Percentiles rank a stretch among this genome's conserved stretches.
Evolutionary conservation across 2,329 filamentous ascomycete genomes (phyloP).

Genomic region (Fusarium haematococcum): DNA sequence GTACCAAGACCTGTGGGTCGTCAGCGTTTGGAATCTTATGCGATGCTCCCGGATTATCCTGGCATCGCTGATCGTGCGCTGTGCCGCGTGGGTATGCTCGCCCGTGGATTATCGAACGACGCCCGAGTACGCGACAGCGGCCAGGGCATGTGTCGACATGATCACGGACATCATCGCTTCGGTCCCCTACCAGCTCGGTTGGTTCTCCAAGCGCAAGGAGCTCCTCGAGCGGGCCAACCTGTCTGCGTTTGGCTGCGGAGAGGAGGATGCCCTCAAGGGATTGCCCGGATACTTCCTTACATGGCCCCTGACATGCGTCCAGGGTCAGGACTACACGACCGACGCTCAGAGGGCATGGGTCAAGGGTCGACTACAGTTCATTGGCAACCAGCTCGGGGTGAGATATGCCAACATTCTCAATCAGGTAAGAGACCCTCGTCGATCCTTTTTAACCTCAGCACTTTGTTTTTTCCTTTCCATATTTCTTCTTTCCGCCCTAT

Average conservation of each 20-base stretch:
- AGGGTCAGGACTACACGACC: slow-evolving; percentile 69
- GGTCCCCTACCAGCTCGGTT: slow-evolving; percentile 72
- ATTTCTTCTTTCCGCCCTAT: background rate
- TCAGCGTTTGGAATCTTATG: slow-evolving; percentile 68
- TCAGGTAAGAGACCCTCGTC: slow-evolving; percentile 56
- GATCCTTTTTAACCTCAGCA: background rate
- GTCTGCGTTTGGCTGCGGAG: slow-evolving; percentile 61
- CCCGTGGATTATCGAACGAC: slow-evolving; percentile 73
- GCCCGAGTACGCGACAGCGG: slow-evolving; percentile 68
- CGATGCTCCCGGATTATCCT: slow-evolving; percentile 66
- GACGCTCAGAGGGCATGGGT: slow-evolving; percentile 69
- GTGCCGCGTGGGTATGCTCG: slow-evolving; percentile 69
- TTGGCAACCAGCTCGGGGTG: slow-evolving; percentile 67
- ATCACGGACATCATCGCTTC: slow-evolving; percentile 71
- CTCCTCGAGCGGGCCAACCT: slow-evolving; percentile 55
- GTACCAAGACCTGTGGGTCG: slow-evolving; percentile 69
- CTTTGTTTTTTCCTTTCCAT: background rate
- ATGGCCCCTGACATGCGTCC: slow-evolving; percentile 67
- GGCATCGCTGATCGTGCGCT: slow-evolving; percentile 67
- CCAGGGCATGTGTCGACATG: slow-evolving; percentile 62
- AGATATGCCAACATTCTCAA: slow-evolving; percentile 68
- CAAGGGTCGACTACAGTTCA: slow-evolving; percentile 64
- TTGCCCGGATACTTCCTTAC: slow-evolving; percentile 70
- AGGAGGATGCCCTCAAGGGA: slow-evolving; percentile 63
- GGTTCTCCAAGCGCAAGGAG: slow-evolving; percentile 62